These are phyloP conservation scores for Amanita jacksonii DNA, from an alignment of 768 basidiomycete genomes.

Conservation along the genomic window DNA sequence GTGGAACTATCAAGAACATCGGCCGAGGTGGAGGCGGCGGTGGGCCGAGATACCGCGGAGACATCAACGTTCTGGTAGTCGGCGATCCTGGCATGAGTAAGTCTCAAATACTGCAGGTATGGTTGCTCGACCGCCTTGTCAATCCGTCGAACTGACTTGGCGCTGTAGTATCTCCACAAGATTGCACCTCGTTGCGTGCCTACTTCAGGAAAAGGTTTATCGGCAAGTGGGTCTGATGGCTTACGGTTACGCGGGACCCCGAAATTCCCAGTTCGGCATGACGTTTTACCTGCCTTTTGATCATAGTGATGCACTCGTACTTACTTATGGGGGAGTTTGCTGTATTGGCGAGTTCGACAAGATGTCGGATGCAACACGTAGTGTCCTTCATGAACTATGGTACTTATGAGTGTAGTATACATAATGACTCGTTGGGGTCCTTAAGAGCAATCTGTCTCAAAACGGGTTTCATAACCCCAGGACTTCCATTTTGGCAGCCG, in stretches of 20 bases:
- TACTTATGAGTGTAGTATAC: background rate
- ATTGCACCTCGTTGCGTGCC: slow-evolving; percentile 97
- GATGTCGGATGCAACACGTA: slow-evolving; percentile 96
- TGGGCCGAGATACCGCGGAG: slow-evolving; percentile 92
- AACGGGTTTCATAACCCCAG: slow-evolving; percentile 96
- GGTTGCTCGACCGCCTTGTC: slow-evolving; percentile 10
- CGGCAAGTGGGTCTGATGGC: slow-evolving; percentile 99
- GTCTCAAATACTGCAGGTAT: slow-evolving; percentile 86
- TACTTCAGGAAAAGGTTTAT: slow-evolving; percentile 96
- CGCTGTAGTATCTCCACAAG: slow-evolving; percentile 87
- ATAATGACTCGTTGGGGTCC: slow-evolving; percentile 1
- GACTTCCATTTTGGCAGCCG: slow-evolving; percentile 96
- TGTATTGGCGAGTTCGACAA: slow-evolving; percentile 99
- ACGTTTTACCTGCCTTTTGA: slow-evolving; percentile 5
- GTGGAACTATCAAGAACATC: slow-evolving; percentile 96
- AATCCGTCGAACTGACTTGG: background rate
- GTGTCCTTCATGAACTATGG: slow-evolving; percentile 90
- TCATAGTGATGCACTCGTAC: slow-evolving; percentile 79
- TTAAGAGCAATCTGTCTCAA: slow-evolving; percentile 97
- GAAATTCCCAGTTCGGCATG: slow-evolving; percentile 28
- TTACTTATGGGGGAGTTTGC: slow-evolving; percentile 95
- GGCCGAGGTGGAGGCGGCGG: slow-evolving; percentile 89
- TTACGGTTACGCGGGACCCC: slow-evolving; percentile 95
- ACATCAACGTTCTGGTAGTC: slow-evolving; percentile 95
- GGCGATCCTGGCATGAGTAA: slow-evolving; percentile 98